Evolutionary conservation across 352 stramenopile genomes (phyloP), one percentile per base, ranked within the genome.

Genomic region (Peronospora farinosa): DNA sequence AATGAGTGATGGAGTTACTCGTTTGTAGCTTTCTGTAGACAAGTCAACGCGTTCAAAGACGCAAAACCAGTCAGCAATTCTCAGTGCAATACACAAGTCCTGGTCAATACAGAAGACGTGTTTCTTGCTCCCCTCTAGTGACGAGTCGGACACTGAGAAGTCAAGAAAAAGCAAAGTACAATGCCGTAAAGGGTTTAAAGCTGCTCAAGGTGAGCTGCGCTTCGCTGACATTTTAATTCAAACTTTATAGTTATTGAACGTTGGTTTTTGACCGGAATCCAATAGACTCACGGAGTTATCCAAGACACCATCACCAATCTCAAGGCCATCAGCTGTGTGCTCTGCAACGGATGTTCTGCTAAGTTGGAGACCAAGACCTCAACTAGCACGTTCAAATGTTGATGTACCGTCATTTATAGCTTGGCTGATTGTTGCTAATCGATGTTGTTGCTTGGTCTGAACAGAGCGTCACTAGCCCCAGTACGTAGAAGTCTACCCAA

Each of bases 331-430:
- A 58, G 15, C 43, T 74, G 8, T 78, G 68, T 38, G 46, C 60
- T 7, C 57, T 84, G 8, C 73, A 82, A 47, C 65, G 71, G 16
- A 78, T 84, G 69, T 82, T 82, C 38, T 62, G 55, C 8, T 50
- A 44, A 59, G 30, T 9, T 51, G 23, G 15, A 21, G 27, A 10
- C 4, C 2, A n/a, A 35, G 3, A 9, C 3, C 1, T 35, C 31
- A 15, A 39, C 76, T 87, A 8, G 72, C 69, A 7, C 76, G 72
- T 28, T 87, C 76, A 2, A 70, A 45, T 6, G 54, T 73, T 10
- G 72, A 76, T 12, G 65, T 60, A 1, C 60, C 54, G 10, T 51
- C 67, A 39, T 83, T 68, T 0, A 64, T 80, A n/a, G 57, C 44
- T 40, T 78, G 72, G 30, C 73, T 84, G 36, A 50, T 63, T 7